Base-by-base conservation (phyloP, 768 basidiomycete species). In the Mycena alexandri region DNA sequence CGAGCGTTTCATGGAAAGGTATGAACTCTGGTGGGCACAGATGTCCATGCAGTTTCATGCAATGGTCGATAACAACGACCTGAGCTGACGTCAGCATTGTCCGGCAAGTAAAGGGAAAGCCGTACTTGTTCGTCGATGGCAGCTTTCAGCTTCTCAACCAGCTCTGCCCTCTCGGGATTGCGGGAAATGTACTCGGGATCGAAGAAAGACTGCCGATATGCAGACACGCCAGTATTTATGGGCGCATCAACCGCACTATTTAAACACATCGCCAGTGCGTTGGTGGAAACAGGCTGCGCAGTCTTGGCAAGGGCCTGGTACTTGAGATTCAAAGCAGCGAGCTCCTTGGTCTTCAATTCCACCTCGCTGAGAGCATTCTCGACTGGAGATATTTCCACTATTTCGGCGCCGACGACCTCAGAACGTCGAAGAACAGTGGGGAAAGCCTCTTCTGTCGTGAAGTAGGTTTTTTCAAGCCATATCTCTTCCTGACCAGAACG, bases 351-450 rank as follows among this genome's bases (percentile, higher is more conserved):
- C 77, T 92, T 94, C 68, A 85, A 82, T 71, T 92, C 88, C 24
- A 99, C 89, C 66, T 96, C 95, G 29, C 85, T 83, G 10, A 97
- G 80, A 1, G 96, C 96, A 58, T 85, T 91, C 72, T 95, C 91
- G 21, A 98, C 81, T 0, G 97, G 96, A 2, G 94, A 94, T 51
- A 97, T 89, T 76, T 96, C 93, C 56, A 88, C 82, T 21, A 91
- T 80, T 48, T 90, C 86, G 48, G 89, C 79, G 42, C 86, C 88
- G 34, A 94, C 82, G 47, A 98, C 88, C 74, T 98, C 96, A 1
- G 94, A 95, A 24, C 97, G 88, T 36, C 93, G 89, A 42, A 98
- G 86, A 3, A 98, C 93, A 0, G 95, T 96, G 0, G 97, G 97
- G 80, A 96, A 96, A 5, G 88, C 85, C 72, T 95, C 93, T 77